Conservation (phyloP, 1,284 basidiomycete genomes). For the Ustilago loliicola region DNA sequence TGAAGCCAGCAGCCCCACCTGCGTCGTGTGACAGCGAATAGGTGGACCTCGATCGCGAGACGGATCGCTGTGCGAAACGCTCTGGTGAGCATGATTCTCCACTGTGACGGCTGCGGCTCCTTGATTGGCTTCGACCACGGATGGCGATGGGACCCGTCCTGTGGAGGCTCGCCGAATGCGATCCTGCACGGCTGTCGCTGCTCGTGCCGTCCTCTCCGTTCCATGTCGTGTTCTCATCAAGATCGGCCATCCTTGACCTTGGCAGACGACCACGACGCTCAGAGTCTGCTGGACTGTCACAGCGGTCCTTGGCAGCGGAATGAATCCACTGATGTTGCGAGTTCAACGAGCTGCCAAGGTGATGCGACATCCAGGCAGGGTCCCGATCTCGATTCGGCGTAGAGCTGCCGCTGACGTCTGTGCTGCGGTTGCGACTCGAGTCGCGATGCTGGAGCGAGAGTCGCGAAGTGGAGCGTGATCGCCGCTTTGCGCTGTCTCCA, state of each 20-base stretch:
- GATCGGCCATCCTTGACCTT: constrained; percentile 45
- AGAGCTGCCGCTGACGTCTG: constrained; percentile 41
- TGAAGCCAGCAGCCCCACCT: constrained; percentile 4
- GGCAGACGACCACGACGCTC: constrained; percentile 48
- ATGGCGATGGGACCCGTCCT: constrained; percentile 37
- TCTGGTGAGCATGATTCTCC: constrained; percentile 40
- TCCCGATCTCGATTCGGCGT: constrained; percentile 49
- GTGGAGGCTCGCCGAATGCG: constrained; percentile 6
- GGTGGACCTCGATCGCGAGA: constrained; percentile 31
- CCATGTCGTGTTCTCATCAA: constrained; percentile 55
- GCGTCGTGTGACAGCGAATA: constrained; percentile 36
- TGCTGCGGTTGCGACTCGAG: constrained; percentile 45
- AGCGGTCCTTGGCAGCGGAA: constrained; percentile 24
- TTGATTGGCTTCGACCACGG: constrained; percentile 42
- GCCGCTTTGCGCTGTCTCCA: constrained; percentile 14
- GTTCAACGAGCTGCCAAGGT: constrained; percentile 24
- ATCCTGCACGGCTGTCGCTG: constrained; percentile 31
- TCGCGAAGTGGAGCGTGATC: constrained; percentile 48
- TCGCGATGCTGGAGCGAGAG: constrained; percentile 34
- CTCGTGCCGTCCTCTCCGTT: constrained; percentile 35
- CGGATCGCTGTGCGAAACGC: constrained; percentile 31
- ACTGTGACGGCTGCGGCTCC: constrained; percentile 54
- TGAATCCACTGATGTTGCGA: constrained; percentile 31
- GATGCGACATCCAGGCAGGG: constrained; percentile 30
- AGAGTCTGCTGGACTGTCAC: constrained; percentile 50